Base-by-base conservation (phyloP, 768 basidiomycete species). In the Mycena polygramma region DNA sequence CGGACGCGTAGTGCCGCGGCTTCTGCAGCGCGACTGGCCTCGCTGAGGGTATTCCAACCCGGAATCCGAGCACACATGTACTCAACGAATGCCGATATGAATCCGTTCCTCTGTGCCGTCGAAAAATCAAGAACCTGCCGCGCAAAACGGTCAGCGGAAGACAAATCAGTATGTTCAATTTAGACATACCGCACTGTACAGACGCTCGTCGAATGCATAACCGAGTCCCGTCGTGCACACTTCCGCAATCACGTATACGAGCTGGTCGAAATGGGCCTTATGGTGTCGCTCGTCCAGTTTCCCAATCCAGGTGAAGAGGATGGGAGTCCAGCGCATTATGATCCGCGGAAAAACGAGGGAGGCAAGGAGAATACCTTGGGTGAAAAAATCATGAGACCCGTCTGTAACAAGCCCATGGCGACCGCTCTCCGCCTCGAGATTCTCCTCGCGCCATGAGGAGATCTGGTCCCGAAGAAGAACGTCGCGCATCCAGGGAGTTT, bases 271-370 rank as follows among this genome's bases (percentile, higher is more conserved):
- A 26, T 69, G 68, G 1, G 68, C 26, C 14, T 58, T 57, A 39
- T 69, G 62, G 39, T 69, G 68, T 9, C 5, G 17, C 68, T 57
- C 55, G 35, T 69, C 63, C 19, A 64, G 39, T 13, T n/a, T 51
- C 0, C 68, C 68, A 2, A 69, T 69, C 68, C 62, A 69, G 0
- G 68, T 63, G 57, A 45, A 69, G 2, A 69, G 57, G n/a, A 69
- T 39, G 2, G 52, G 39, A 8, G 52, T 57, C 63, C 68, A 69
- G 45, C 61, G 68, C 30, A 63, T 35, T 2, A 69, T 7, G 19
- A 69, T 22, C 15, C 11, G 60, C 1, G 60, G 57, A n/a, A 69
- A 63, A 14, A 57, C 60, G 7, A 62, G 43, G 4, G 67, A 68
- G 14, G 43, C 49, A 5, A 68, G 39, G 17, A 63, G 55, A 41